A percentile compares a stretch with the other conserved stretches of the same genome.
Conservation (phyloP, 2,329 filamentous ascomycete genomes). For the Nigrospora osmanthi region DNA sequence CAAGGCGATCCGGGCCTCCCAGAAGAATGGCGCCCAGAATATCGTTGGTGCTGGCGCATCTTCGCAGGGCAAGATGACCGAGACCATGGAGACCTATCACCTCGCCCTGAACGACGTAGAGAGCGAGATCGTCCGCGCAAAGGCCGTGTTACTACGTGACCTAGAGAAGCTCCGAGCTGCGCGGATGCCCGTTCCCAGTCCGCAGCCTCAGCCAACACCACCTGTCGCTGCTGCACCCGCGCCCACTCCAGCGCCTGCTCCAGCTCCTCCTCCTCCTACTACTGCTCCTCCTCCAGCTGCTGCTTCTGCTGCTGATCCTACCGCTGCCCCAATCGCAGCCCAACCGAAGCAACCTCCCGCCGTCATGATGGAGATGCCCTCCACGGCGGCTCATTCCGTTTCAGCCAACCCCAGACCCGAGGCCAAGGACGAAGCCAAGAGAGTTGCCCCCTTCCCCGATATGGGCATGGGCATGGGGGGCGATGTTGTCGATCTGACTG, state of each 20-base stretch:
- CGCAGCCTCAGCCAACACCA: conserved; percentile 2
- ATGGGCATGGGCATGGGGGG: conserved; percentile 41
- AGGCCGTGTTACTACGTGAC: conserved; percentile 47
- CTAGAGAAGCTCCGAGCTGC: conserved; percentile 31
- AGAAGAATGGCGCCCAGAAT: conserved; percentile 35
- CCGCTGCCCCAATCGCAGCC: conserved; percentile 7
- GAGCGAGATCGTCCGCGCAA: conserved; percentile 48
- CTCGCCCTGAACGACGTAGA: conserved; percentile 48
- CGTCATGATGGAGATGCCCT: conserved; percentile 25
- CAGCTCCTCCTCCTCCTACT: conserved; percentile 5
- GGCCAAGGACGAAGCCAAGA: conserved; percentile 27
- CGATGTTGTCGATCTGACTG: conserved; percentile 20
- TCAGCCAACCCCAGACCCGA: conserved; percentile 18
- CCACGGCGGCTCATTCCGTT: conserved; percentile 21
- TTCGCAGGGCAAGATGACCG: conserved; percentile 33
- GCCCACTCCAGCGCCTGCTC: conserved; percentile 3
- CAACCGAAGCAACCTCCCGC: conserved; percentile 14
- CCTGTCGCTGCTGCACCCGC: conserved; percentile 4
- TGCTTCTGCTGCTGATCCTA: conserved; percentile 3
- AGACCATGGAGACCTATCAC: conserved; percentile 42
- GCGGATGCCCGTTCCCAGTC: conserved; percentile 13
- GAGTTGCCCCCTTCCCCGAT: conserved; percentile 47
- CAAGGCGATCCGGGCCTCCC: conserved; percentile 43
- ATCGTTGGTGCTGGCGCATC: conserved; percentile 20
- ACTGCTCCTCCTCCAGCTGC: background rate